Conservation (phyloP, 2,329 filamentous ascomycete genomes). For the Aspergillus novofumigatus region DNA sequence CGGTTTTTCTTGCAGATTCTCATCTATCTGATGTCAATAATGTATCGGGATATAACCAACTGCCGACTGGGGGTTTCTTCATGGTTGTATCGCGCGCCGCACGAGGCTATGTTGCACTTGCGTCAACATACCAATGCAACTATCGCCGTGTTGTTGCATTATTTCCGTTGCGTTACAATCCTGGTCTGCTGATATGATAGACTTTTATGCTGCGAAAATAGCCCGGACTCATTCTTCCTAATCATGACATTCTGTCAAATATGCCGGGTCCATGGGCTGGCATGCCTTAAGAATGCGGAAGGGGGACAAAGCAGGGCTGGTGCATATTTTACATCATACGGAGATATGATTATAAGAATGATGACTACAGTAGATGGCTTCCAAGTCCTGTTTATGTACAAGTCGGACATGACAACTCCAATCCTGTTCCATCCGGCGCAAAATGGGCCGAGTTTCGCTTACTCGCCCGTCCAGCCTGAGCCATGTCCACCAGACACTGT, state of each 20-base stretch:
- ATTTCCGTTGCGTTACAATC: not conserved
- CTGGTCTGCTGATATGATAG: not conserved
- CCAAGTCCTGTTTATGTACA: constrained; percentile 31
- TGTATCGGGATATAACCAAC: not conserved
- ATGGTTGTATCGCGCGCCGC: not conserved
- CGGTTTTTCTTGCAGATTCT: not conserved
- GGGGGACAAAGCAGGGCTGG: not conserved
- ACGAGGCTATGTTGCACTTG: not conserved
- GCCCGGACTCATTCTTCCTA: not conserved
- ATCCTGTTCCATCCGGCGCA: constrained; percentile 21
- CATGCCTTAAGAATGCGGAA: not conserved
- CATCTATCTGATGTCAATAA: not conserved
- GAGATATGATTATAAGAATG: not conserved
- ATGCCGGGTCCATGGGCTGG: too few relatives aligned
- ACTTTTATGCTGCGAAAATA: not conserved
- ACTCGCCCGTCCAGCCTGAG: constrained; percentile 5
- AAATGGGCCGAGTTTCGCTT: constrained; percentile 14
- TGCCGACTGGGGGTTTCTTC: not conserved
- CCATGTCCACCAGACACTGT: constrained; percentile 37
- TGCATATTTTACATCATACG: not conserved
- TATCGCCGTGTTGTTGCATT: not conserved
- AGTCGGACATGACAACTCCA: constrained; percentile 31
- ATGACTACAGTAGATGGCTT: not conserved
- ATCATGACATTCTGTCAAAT: not conserved
- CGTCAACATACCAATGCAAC: not conserved